These are phyloP conservation scores for Solanum pimpinellifolium DNA, from an alignment of 257 asterid species.

Conservation along the genomic window DNA sequence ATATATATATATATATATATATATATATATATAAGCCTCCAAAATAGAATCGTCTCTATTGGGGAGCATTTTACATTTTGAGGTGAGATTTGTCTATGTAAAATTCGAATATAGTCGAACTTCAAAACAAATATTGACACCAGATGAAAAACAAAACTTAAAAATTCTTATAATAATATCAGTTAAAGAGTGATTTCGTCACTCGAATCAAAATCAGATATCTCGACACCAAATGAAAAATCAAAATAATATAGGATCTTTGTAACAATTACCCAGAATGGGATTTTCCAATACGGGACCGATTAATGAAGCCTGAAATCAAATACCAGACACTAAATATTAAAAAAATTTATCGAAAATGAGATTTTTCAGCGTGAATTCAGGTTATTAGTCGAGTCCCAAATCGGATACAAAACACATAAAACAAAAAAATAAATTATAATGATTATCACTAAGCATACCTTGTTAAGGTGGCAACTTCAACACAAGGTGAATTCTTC, in stretches of 20 bases:
- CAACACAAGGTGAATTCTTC: constrained; percentile 42
- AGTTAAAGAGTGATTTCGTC: neutral
- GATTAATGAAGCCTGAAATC: neutral
- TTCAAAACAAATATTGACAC: neutral
- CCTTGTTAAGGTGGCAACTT: constrained; percentile 19
- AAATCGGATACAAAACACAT: neutral
- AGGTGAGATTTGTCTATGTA: neutral
- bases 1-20: too few relatives aligned
- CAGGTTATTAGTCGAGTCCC: neutral
- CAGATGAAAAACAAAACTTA: neutral
- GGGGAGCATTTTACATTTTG: neutral
- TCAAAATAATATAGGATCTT: neutral
- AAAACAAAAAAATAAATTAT: neutral
- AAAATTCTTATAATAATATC: too few relatives aligned
- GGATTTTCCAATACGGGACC: neutral
- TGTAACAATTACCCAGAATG: neutral
- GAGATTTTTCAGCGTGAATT: neutral
- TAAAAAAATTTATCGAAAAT: neutral
- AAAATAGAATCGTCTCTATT: neutral
- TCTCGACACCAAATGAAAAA: neutral
- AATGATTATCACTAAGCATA: neutral
- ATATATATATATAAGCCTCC: too few relatives aligned
- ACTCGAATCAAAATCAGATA: neutral
- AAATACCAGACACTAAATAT: neutral
- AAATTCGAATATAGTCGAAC: neutral